A percentile compares a stretch with the other conserved stretches of the same genome.
Conservation (phyloP, 75 land plant species). For the Picea glauca region DNA sequence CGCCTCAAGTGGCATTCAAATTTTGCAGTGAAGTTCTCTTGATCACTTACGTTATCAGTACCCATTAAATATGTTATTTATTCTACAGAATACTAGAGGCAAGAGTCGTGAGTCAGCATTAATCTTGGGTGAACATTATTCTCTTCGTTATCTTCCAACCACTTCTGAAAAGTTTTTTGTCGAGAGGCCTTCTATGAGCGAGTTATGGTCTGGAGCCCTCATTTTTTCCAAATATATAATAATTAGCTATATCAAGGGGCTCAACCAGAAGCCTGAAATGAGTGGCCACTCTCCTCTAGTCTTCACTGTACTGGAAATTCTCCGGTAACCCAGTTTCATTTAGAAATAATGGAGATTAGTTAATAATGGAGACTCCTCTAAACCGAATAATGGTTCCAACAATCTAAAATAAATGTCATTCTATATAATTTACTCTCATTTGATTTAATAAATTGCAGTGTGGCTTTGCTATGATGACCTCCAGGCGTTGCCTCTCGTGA, state of each 20-base stretch:
- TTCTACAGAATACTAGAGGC: slow-evolving; percentile 63
- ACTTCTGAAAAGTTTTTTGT: slow-evolving; percentile 39
- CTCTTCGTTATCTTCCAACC: slow-evolving; percentile 31
- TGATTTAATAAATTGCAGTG: too few species aligned
- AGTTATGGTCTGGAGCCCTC: slow-evolving; percentile 25
- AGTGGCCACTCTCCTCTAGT: slow-evolving; percentile 49
- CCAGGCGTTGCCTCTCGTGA: too few species aligned
- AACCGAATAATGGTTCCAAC: too few species aligned
- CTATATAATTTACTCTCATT: too few species aligned
- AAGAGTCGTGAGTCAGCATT: slow-evolving; percentile 51
- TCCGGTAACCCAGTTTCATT: slow-evolving; percentile 50
- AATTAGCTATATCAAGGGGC: background rate
- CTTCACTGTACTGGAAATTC: slow-evolving; percentile 35
- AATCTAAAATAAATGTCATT: too few species aligned
- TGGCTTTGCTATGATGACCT: too few species aligned
- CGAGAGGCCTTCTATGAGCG: slow-evolving; percentile 47
- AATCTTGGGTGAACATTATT: slow-evolving; percentile 10
- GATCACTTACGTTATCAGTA: too few species aligned
- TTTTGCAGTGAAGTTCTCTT: too few species aligned
- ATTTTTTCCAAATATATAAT: too few species aligned
- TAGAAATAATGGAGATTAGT: too few species aligned
- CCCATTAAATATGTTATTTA: slow-evolving; percentile 13
- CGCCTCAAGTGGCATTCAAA: too few species aligned
- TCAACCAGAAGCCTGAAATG: slow-evolving; percentile 49
- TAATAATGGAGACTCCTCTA: too few species aligned